phyloP scores from a whole-genome alignment of 225 moss, liverwort and hornwort species.

The Marchantia polymorpha region DNA sequence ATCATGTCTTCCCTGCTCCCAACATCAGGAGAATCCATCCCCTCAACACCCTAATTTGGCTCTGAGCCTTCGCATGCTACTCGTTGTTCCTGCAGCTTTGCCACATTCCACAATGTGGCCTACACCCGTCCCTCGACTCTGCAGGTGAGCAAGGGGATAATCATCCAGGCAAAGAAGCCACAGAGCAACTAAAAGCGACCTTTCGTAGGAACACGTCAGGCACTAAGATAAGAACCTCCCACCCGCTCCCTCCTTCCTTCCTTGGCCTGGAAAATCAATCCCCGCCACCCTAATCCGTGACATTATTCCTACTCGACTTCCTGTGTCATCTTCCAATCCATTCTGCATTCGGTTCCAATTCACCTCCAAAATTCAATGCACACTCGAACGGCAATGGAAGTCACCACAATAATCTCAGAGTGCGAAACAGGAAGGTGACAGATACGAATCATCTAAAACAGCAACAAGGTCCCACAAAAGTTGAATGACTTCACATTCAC shows the following conservation, averaged over 20 bases:
- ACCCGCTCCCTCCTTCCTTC: background rate
- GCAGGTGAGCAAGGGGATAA: background rate
- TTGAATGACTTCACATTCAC: background rate
- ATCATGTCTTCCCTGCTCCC: slow-evolving; percentile 20
- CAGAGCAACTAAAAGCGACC: background rate
- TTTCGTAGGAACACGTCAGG: background rate
- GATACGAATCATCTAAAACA: background rate
- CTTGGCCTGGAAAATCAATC: background rate
- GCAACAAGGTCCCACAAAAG: background rate
- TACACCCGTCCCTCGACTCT: background rate
- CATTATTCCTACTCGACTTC: background rate
- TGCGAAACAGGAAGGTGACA: background rate
- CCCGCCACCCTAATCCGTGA: background rate
- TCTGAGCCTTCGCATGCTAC: background rate
- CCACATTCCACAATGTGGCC: background rate
- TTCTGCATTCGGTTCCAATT: background rate
- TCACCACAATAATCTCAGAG: background rate
- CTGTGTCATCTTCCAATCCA: background rate
- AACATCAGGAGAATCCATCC: slow-evolving; percentile 22
- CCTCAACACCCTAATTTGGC: background rate
- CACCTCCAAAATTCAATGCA: background rate
- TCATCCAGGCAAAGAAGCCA: background rate
- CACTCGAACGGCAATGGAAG: background rate
- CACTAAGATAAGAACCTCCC: background rate
- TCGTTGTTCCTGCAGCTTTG: background rate